A percentile compares a stretch with the other conserved stretches of the same genome.
Evolutionary conservation across 345 rosid species (phyloP).

Genomic region (Bruguiera sexangula): DNA sequence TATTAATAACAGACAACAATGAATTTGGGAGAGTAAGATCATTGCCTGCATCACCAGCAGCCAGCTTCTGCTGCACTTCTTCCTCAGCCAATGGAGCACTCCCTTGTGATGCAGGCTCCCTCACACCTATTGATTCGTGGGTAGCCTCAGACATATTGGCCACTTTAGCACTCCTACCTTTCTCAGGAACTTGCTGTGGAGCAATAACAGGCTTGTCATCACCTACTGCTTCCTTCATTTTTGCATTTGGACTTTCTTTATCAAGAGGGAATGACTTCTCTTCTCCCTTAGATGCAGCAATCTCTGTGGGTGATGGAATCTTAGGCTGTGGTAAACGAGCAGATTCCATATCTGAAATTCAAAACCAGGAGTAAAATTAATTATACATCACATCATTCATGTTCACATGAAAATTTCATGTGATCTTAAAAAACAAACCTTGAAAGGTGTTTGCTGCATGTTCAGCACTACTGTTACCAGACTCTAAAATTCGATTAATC

Average conservation of each 20-base stretch:
- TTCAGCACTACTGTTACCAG: slow-evolving; percentile 84
- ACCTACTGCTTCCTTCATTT: slow-evolving; percentile 28
- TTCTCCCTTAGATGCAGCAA: slow-evolving; percentile 76
- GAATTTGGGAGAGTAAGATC: not conserved
- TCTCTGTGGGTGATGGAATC: slow-evolving; percentile 66
- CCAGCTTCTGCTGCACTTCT: slow-evolving; percentile 34
- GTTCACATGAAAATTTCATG: not conserved
- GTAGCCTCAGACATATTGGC: slow-evolving; percentile 64
- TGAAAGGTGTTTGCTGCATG: slow-evolving; percentile 75
- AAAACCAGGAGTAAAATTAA: not conserved
- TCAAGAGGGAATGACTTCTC: slow-evolving; percentile 31
- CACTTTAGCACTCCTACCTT: slow-evolving; percentile 39
- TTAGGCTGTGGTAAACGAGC: slow-evolving; percentile 61
- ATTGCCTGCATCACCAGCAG: slow-evolving; percentile 25
- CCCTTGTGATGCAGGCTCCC: slow-evolving; percentile 66
- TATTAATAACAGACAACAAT: not conserved
- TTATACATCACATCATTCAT: not conserved
- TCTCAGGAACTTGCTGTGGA: slow-evolving; percentile 39
- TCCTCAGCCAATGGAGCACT: slow-evolving; percentile 31
- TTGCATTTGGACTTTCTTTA: slow-evolving; percentile 37
- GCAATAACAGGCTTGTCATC: slow-evolving; percentile 45
- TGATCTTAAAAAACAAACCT: slow-evolving; percentile 50
- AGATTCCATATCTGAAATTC: slow-evolving; percentile 37
- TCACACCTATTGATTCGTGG: slow-evolving; percentile 60
- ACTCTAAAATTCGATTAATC: slow-evolving; percentile 85